phyloP scores from a whole-genome alignment of 768 basidiomycete species.

The Suillus discolor region DNA sequence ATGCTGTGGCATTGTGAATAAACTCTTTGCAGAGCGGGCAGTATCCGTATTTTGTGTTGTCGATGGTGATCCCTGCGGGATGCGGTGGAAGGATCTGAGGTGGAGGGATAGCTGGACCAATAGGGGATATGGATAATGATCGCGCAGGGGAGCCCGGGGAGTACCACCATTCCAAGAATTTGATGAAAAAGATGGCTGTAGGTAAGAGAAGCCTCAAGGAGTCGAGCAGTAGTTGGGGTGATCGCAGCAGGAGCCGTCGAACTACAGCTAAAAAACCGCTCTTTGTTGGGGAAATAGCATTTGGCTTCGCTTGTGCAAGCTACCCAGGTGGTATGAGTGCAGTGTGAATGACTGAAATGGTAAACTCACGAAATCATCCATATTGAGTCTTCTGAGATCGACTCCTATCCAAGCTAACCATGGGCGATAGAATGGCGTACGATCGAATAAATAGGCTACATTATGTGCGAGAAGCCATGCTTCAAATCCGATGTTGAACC shows the following conservation, averaged over 20 bases:
- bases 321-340: constrained; percentile 14
- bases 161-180: constrained; percentile 99
- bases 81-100: constrained; percentile 77
- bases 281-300: constrained; percentile 23
- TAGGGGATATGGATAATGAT: constrained; percentile 60
- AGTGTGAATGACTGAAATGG: constrained; percentile 2
- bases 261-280: constrained; percentile 45
- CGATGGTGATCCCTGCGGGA: constrained; percentile 68
- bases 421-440: constrained; percentile 84
- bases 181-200: constrained; percentile 91
- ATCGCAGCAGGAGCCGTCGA: constrained; percentile 47
- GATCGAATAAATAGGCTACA: constrained; percentile 87
- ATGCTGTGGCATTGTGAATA: constrained; percentile 84
- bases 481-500: constrained; percentile 76
- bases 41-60: constrained; percentile 67
- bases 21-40: constrained; percentile 79
- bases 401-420: constrained; percentile 89
- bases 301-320: constrained; percentile 21
- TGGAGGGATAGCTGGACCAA: constrained; percentile 74
- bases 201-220: constrained; percentile 81
- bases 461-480: constrained; percentile 84
- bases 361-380: constrained; percentile 73
- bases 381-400: constrained; percentile 75
- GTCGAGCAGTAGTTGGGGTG: constrained; percentile 71
- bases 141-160: constrained; percentile 88